phyloP scores from a whole-genome alignment of 2,329 filamentous ascomycete species.

The Davidsoniella eucalypti region DNA sequence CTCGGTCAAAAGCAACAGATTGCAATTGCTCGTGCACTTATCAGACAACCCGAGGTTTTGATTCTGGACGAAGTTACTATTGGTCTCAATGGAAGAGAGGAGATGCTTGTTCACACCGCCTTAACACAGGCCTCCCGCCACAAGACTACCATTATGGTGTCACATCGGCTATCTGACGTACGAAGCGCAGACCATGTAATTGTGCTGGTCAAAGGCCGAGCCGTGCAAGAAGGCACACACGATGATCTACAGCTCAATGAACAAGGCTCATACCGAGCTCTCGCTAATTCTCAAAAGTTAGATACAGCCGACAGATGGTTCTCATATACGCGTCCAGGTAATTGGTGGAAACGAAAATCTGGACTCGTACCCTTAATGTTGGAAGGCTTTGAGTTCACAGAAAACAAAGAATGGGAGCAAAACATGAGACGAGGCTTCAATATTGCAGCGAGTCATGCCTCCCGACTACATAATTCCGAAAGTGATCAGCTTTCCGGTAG shows the following conservation, averaged over 20 bases:
- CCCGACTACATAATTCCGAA: background rate
- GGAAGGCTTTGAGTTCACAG: constrained; percentile 8
- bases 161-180: constrained; percentile 40
- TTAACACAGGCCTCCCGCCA: constrained; percentile 34
- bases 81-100: constrained; percentile 28
- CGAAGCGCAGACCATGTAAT: constrained; percentile 46
- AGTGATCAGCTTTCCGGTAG: constrained; percentile 1
- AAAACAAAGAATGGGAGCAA: constrained; percentile 9
- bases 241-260: constrained; percentile 31
- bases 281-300: constrained; percentile 23
- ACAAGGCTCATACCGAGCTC: constrained; percentile 26
- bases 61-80: constrained; percentile 52
- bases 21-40: constrained; percentile 34
- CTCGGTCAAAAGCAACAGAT: constrained; percentile 52
- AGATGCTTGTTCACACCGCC: constrained; percentile 35
- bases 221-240: constrained; percentile 43
- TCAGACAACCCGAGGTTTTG: constrained; percentile 33
- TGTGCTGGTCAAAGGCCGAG: constrained; percentile 47
- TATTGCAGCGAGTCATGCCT: constrained; percentile 5
- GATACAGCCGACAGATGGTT: constrained; percentile 5
- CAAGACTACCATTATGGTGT: constrained; percentile 47
- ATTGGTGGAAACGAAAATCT: constrained; percentile 12
- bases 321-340: constrained; percentile 1
- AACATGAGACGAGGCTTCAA: constrained; percentile 7
- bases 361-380: constrained; percentile 8